Evolutionary conservation across 2,329 filamentous ascomycete species (phyloP).

Genomic region (Talaromyces sp.): DNA sequence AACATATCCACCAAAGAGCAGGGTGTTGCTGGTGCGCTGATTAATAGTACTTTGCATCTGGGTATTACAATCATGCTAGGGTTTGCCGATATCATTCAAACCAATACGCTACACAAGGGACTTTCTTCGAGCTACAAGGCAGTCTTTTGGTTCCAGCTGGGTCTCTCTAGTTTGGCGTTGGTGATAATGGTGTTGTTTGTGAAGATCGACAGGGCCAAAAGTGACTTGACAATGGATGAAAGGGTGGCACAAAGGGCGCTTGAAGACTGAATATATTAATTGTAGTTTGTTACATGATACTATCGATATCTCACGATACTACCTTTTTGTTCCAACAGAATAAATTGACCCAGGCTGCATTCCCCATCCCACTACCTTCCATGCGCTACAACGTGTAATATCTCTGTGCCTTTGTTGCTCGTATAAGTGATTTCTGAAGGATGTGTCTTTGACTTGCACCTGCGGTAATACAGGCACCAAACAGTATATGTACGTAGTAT

Average conservation of each 20-base stretch:
- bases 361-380: no score
- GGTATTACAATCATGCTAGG: conserved; percentile 66
- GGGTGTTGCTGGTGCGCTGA: conserved; percentile 65
- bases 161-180: conserved; percentile 22
- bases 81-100: conserved; percentile 59
- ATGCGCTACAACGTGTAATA: no score
- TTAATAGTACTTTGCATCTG: conserved; percentile 62
- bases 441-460: no score
- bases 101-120: conserved; percentile 36
- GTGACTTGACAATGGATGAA: conserved; percentile 55
- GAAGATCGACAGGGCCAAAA: conserved; percentile 51
- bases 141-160: background rate
- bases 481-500: no score
- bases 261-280: background rate
- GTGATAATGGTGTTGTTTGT: conserved; percentile 51
- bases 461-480: no score
- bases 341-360: no score
- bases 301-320: no score
- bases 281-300: no score
- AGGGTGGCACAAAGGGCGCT: conserved; percentile 23
- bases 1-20: conserved; percentile 62
- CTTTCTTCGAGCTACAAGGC: background rate
- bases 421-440: no score
- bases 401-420: no score
- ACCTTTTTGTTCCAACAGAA: no score